Base-by-base conservation (phyloP, 805 yeast species). In the Suhomyces xylopsoci region DNA sequence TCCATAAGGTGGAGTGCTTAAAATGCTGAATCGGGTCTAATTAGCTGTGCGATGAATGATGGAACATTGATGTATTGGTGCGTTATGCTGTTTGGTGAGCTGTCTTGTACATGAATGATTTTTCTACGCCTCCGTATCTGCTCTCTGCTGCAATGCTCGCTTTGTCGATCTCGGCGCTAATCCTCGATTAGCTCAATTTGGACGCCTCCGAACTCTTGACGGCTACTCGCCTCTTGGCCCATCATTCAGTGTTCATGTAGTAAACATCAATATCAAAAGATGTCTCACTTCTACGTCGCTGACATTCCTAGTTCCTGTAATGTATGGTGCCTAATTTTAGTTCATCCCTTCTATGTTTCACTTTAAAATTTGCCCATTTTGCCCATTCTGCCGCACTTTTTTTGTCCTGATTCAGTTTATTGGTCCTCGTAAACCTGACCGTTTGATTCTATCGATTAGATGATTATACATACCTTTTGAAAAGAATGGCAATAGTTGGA, bases 401-500 rank as follows among this genome's bases (percentile, higher is more conserved):
- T 32, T 32, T 6, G 17, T n/a, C 36, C 17, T n/a, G 17, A n/a
- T n/a, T n/a, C 9, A 32, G 36, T 28, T 28, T 28, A 28, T 28
- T 28, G 32, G 32, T 12, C 36, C 36, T 32, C 36, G 15, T 32
- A 6, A 32, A 32, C 36, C 12, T 14, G 19, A 17, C 5, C 19
- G 3, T 12, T 42, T 24, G 17, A 40, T 40, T 15, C 5, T 12
- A 5, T 19, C 43, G 24, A 40, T 42, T 24, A 42, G 14, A 7
- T 7, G 12, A 12, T 42, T 15, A n/a, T 25, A 44, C 47, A 26
- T 44, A 44, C 47, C 48, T 28, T 14, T 32, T 36, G 25, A 15
- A 47, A 47, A 47, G 49, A 47, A 24, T 47, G 49, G 36, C 43
- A 34, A 47, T 30, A 47, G 49, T 47, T 47, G 43, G 49, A 8